Conservation (phyloP, 306 rosid species). For the Casuarina glauca region DNA sequence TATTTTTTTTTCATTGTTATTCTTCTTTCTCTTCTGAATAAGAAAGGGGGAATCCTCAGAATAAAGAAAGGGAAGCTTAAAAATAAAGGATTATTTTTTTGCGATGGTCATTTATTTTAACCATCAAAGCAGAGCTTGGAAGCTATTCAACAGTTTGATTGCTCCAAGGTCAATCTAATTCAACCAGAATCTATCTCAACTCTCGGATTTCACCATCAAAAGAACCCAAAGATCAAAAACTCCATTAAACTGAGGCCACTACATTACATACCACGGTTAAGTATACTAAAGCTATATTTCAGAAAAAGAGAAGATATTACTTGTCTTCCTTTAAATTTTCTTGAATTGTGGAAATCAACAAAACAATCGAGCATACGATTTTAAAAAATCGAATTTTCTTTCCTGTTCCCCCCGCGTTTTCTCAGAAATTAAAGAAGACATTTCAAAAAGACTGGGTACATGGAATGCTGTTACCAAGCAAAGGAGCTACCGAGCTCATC, state of each 20-base stretch:
- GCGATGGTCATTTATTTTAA: no score
- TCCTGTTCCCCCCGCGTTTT: background rate
- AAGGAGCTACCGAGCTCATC: conserved; percentile 61
- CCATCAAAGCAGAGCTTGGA: background rate
- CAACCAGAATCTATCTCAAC: background rate
- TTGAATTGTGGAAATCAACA: background rate
- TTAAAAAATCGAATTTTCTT: background rate
- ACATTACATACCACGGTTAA: background rate
- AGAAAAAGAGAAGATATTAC: background rate
- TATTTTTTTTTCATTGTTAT: no score
- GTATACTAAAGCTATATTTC: background rate
- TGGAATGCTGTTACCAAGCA: conserved; percentile 46
- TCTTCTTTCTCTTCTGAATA: no score
- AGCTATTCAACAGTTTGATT: background rate
- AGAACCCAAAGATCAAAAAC: background rate
- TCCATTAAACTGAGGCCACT: background rate
- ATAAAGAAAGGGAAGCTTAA: no score
- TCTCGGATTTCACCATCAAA: no score
- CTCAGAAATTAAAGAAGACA: background rate
- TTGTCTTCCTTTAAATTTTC: background rate
- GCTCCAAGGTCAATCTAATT: background rate
- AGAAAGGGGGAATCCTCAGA: no score
- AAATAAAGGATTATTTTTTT: no score
- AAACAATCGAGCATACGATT: background rate
- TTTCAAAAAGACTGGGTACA: background rate